Evolutionary conservation across 129 eudicot species (phyloP).

Genomic region (Gnaphalium uliginosum): DNA sequence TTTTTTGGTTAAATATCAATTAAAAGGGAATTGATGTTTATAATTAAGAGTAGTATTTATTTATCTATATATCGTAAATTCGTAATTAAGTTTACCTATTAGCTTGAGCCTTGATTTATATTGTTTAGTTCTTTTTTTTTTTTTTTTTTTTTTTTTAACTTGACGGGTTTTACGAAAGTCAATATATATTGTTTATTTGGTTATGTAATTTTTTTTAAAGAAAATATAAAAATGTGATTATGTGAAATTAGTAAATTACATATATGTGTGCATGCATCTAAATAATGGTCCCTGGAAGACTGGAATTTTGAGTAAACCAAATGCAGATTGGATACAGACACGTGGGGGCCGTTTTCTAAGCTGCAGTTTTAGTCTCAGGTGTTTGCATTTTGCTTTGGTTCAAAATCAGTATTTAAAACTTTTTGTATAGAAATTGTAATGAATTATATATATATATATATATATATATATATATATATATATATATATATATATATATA

Average conservation of each 20-base stretch:
- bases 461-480: too few relatives aligned
- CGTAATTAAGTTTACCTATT: background rate
- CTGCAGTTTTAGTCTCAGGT: conserved; percentile 31
- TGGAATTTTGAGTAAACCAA: background rate
- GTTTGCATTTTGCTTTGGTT: conserved; percentile 2
- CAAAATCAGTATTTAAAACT: too few relatives aligned
- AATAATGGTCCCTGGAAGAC: background rate
- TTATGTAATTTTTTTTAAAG: too few relatives aligned
- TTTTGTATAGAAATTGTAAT: too few relatives aligned
- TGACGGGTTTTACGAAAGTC: background rate
- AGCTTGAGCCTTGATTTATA: background rate
- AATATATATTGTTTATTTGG: too few relatives aligned
- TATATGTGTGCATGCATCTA: too few relatives aligned
- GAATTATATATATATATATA: too few relatives aligned
- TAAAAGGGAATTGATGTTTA: conserved; percentile 11
- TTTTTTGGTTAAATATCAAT: background rate
- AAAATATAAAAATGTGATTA: too few relatives aligned
- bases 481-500: too few relatives aligned
- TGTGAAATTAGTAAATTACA: too few relatives aligned
- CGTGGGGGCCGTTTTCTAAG: conserved; percentile 10
- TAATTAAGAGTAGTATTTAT: conserved; percentile 16
- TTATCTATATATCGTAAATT: too few relatives aligned
- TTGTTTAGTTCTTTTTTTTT: background rate
- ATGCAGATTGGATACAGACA: conserved; percentile 19
- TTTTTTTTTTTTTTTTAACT: background rate